Evolutionary conservation across 371 early-diverging fungal genomes (phyloP), one percentile per base, ranked within the genome.

Genomic region (Syncephalis plumigaleata): DNA sequence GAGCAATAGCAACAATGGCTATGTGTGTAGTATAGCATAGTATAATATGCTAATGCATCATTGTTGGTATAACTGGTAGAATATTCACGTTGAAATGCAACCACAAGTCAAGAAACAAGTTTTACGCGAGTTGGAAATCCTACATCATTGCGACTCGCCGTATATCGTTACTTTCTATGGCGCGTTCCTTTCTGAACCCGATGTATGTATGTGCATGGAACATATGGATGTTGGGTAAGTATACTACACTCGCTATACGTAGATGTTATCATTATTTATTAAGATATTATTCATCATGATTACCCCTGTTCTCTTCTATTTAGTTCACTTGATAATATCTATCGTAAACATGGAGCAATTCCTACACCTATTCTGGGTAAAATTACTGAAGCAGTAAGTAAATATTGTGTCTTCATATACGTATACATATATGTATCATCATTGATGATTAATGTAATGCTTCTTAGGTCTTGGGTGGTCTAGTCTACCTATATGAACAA

Each of bases 81-180:
- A 82, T 49, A 83, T 87, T 46, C 80, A 81, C 53, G 79, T 84
- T 7, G 82, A 84, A 47, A 73, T 74, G 15, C 70, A 76, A 46
- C 68, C 66, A 63, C 66, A 58, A 57, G 67, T 85, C 15, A 68
- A 82, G 53, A 81, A 81, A 61, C 84, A 85, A 64, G 84, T 88
- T 51, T 65, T 86, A 55, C 76, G 87, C 25, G 91, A 91, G 58
- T 67, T 91, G 46, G 77, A 84, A 56, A 83, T 87, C 61, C 69
- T 91, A 70, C 79, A 84, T 52, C 77, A 79, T 55, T 91, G 91
- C 63, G 75, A 81, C 54, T 78, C 79, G 36, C 71, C 68, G 45
- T 82, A 85, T 57, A 91, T 88, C 56, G 85, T 91, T n/a, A 74
- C 79, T 20, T 88, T 83, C 54, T 87, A 82, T 57, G 91, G 91